These are phyloP conservation scores for Malassezia sp. DNA, from an alignment of 1,284 basidiomycete species.

Conservation along the genomic window DNA sequence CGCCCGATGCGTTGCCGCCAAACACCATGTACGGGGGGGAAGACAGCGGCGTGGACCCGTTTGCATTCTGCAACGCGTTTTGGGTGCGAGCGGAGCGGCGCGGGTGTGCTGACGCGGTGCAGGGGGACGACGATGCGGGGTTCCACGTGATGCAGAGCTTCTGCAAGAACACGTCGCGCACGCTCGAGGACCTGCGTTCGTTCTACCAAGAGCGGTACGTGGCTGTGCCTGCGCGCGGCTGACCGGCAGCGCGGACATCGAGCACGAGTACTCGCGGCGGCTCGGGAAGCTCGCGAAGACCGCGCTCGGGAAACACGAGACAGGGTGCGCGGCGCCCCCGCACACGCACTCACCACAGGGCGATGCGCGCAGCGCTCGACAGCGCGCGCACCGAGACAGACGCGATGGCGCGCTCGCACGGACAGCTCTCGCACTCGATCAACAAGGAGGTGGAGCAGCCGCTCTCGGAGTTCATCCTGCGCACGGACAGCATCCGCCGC, in stretches of 20 bases:
- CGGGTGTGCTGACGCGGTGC: neutral
- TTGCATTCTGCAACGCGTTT: conserved; percentile 90
- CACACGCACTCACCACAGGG: conserved; percentile 55
- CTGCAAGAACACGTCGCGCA: conserved; percentile 71
- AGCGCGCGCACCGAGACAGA: conserved; percentile 72
- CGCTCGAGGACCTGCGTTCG: conserved; percentile 71
- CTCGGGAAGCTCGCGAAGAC: conserved; percentile 69
- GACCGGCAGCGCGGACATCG: conserved; percentile 62
- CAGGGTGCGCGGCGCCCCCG: conserved; percentile 54
- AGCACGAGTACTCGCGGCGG: conserved; percentile 88
- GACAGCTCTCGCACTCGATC: conserved; percentile 62
- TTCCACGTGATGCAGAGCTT: conserved; percentile 80
- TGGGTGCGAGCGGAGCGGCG: conserved; percentile 52
- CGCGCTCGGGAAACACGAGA: conserved; percentile 72
- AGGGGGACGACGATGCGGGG: conserved; percentile 57
- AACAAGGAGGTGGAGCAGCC: conserved; percentile 62
- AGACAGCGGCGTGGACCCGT: conserved; percentile 5
- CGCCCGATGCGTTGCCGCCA: too few species aligned
- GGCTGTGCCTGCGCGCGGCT: neutral
- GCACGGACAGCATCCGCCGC: conserved; percentile 28
- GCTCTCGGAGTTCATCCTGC: conserved; percentile 34
- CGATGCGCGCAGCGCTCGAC: conserved; percentile 66
- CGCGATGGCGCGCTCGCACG: conserved; percentile 62
- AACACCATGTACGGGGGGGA: conserved; percentile 6
- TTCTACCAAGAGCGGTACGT: conserved; percentile 71